These are phyloP conservation scores for Vitis rotundifolia DNA, from an alignment of 164 flowering plant species.

Conservation along the genomic window DNA sequence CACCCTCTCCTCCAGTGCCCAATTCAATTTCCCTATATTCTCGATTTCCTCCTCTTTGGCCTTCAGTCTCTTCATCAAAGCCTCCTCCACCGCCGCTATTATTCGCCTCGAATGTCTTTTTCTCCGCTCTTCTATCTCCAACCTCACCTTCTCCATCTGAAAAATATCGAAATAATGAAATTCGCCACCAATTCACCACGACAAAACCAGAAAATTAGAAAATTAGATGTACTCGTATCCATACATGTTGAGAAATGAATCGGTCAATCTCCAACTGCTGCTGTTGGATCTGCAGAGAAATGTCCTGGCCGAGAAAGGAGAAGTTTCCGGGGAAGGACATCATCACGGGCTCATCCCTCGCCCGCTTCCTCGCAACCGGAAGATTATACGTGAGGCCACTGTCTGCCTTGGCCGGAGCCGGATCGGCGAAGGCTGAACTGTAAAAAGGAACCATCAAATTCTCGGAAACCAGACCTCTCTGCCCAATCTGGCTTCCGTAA, in stretches of 20 bases:
- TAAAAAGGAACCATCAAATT: too few relatives aligned
- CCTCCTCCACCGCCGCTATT: slow-evolving; percentile 42
- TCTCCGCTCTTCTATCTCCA: slow-evolving; percentile 52
- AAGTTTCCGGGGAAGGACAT: neutral
- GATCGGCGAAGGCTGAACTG: too few relatives aligned
- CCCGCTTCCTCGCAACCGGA: too few relatives aligned
- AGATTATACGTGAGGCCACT: too few relatives aligned
- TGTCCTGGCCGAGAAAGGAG: slow-evolving; percentile 67
- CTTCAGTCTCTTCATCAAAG: slow-evolving; percentile 44
- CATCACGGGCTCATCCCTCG: too few relatives aligned
- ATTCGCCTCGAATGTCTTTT: slow-evolving; percentile 44
- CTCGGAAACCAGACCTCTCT: too few relatives aligned
- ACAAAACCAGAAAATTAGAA: neutral
- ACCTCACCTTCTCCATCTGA: slow-evolving; percentile 63
- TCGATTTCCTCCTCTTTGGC: slow-evolving; percentile 56
- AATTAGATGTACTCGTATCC: neutral
- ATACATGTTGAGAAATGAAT: slow-evolving; percentile 66
- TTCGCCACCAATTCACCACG: neutral
- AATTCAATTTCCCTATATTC: slow-evolving; percentile 2
- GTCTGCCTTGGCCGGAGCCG: too few relatives aligned
- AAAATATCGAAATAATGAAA: neutral
- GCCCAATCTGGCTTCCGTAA: neutral
- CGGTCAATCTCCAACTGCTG: slow-evolving; percentile 69
- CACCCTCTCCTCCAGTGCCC: neutral
- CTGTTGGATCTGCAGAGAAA: slow-evolving; percentile 53